These are phyloP conservation scores for rapeseed (Brassica napus) DNA, from an alignment of 345 rosid genomes.

Conservation along the genomic window Da-Ae NC_063451.1:29165501-29166000, in stretches of 20 bases:
- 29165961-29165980: too few species aligned
- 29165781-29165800: conserved; percentile 52
- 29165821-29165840: too few species aligned
- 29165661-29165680: conserved; percentile 76
- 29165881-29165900: too few species aligned
- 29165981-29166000: too few species aligned
- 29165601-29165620: not conserved
- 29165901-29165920: too few species aligned
- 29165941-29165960: too few species aligned
- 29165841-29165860: too few species aligned
- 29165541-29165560: conserved; percentile 18
- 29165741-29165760: conserved; percentile 76
- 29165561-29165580: not conserved
- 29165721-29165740: conserved; percentile 80
- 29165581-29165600: not conserved
- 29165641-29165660: conserved; percentile 17
- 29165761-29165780: conserved; percentile 91
- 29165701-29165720: conserved; percentile 73
- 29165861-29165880: too few species aligned
- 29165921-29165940: too few species aligned
- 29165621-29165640: conserved; percentile 1
- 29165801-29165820: too few species aligned
- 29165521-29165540: not conserved
- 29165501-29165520: not conserved
- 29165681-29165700: conserved; percentile 59